phyloP scores from a whole-genome alignment of 2,329 filamentous ascomycete genomes.

The Colletotrichum filicis region DNA sequence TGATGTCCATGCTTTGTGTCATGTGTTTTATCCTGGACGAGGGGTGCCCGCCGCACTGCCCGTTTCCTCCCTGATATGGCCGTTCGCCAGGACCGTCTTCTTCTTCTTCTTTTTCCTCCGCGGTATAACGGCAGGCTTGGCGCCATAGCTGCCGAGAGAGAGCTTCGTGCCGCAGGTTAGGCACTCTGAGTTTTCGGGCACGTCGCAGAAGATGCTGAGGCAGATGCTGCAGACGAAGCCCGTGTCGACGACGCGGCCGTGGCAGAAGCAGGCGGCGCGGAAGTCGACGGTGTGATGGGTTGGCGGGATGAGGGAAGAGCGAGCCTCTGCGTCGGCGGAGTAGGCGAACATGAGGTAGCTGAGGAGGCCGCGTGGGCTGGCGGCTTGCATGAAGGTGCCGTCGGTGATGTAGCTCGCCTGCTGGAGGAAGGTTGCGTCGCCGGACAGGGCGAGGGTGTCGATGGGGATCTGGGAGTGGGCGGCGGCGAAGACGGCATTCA shows the following conservation, averaged over 20 bases:
- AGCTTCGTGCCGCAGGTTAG: constrained; percentile 86
- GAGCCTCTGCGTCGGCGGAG: constrained; percentile 70
- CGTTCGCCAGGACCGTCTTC: constrained; percentile 60
- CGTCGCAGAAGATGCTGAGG: constrained; percentile 88
- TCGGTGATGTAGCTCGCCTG: constrained; percentile 79
- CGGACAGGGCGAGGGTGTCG: constrained; percentile 88
- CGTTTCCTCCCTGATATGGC: constrained; percentile 63
- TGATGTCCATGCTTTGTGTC: constrained; percentile 7
- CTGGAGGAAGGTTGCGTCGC: constrained; percentile 91
- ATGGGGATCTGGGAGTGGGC: constrained; percentile 89
- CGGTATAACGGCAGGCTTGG: constrained; percentile 79
- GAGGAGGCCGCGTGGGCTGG: constrained; percentile 77
- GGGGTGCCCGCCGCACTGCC: constrained; percentile 71
- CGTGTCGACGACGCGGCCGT: constrained; percentile 88
- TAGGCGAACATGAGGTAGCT: constrained; percentile 97
- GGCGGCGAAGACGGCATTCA: constrained; percentile 98
- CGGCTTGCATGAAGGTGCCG: constrained; percentile 64
- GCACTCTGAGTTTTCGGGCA: constrained; percentile 73
- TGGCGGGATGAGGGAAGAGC: constrained; percentile 77
- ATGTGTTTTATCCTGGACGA: constrained; percentile 48
- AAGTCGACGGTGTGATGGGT: constrained; percentile 93
- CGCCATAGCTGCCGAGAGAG: constrained; percentile 79
- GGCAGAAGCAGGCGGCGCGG: constrained; percentile 97
- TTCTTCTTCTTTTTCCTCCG: constrained; percentile 83
- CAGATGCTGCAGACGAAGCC: constrained; percentile 98